Evolutionary conservation across 2,329 filamentous ascomycete species (phyloP), one percentile per base, ranked within the genome.

Genomic region (Stagonosporopsis tanaceti): DNA sequence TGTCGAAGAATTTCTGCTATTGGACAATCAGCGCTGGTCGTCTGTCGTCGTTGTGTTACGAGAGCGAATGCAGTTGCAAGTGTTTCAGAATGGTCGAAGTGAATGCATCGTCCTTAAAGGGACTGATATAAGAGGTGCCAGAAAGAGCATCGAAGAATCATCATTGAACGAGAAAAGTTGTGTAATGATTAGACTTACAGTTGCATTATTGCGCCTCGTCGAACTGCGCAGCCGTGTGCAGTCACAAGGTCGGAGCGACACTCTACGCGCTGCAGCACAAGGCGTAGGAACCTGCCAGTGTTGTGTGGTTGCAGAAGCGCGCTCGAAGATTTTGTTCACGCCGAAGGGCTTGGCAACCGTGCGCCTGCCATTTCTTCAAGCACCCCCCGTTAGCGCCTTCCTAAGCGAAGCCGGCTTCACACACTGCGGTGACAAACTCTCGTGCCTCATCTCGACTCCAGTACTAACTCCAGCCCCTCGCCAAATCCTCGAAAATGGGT

Each of bases 91-190:
- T 59, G 70, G 73, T 73, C 69, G 54, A 57, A 65, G 72, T 75
- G 62, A 74, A 69, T 71, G 73, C 74, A 76, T 75, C 63, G 57
- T 60, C 66, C 62, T 59, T 59, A 64, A 63, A 64, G 62, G 63
- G 62, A 83, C 87, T 69, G 66, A 69, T 64, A 63, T 61, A 95
- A 96, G 93, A 96, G 93, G 92, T 96, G 93, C 92, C 92, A 96
- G 91, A 65, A 68, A 69, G 55, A 57, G 57, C 61, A 65, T 63
- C 57, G 61, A 61, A 50, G 53, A 48, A 52, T 68, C 65, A 66
- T 67, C 67, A 62, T 62, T 67, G 48, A 60, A 53, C 8, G 48
- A 15, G 24, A 40, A 17, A 30, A 15, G 11, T 22, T 22, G 32
- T 27, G 17, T 2, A 17, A 3, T 27, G 28, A n/a, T 25, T 20